Base-by-base conservation (phyloP, 2,329 filamentous ascomycete genomes). In the Seiridium unicorne region DNA sequence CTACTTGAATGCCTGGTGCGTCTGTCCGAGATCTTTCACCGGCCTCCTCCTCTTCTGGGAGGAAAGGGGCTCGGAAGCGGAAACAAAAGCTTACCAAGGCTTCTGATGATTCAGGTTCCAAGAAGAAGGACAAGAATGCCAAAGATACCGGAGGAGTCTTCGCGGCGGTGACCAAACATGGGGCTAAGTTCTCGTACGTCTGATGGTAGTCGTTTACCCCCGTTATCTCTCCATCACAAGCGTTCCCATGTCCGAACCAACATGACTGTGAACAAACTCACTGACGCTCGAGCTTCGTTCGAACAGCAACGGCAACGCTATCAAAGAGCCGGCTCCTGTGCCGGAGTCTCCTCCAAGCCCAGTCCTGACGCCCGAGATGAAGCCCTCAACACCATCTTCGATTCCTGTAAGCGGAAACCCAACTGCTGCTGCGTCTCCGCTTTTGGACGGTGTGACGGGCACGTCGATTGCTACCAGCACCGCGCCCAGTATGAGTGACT, bases 1-100 rank as follows among this genome's bases (percentile, higher is more conserved):
- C 66, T 66, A 64, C 65, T 71, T 70, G 61, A 72, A 73, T 73
- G 71, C 69, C 70, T 71, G 69, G 70, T 73, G 71, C 71, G 70
- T 73, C 69, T 58, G 63, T 63, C 66, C 69, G 70, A 67, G 69
- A 71, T 61, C 64, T 63, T 60, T 70, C 70, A 58, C 64, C 68
- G 62, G 62, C 62, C 65, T 67, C 67, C 48, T 73, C 70, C 60
- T 65, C 66, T 46, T 64, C 67, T 59, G 63, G 65, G 61, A 69
- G 51, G 55, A 69, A 69, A 58, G 61, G 61, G 62, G 66, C 66
- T 59, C 65, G 62, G 61, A 72, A 69, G 63, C 63, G 64, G 59
- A 70, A 69, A 55, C 64, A 70, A 59, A 71, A 70, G 63, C 70
- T 72, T 70, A 70, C 69, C 57, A 62, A 62, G 58, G 65, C 62